These are phyloP conservation scores for Hypoxylon rickii DNA, from an alignment of 495 filamentous ascomycete genomes.

Conservation along the genomic window DNA sequence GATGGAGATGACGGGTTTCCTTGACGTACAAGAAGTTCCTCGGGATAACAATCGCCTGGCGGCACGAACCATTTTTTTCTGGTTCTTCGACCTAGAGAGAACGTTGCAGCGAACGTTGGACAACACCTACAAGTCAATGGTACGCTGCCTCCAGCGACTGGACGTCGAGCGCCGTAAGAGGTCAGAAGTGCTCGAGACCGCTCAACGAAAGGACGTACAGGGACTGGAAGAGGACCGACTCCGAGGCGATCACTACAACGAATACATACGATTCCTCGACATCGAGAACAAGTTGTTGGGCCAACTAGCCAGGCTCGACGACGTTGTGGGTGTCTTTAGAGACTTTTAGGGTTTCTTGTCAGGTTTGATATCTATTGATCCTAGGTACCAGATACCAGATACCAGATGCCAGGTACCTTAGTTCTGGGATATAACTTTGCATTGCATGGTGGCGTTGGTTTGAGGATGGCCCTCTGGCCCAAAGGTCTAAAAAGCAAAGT, in stretches of 20 bases:
- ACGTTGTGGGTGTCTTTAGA: slow-evolving; percentile 77
- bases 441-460: slow-evolving; percentile 41
- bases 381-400: too few relatives aligned
- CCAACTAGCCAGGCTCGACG: slow-evolving; percentile 79
- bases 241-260: slow-evolving; percentile 65
- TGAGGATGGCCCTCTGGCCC: slow-evolving; percentile 10
- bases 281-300: slow-evolving; percentile 76
- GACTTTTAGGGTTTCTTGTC: slow-evolving; percentile 65
- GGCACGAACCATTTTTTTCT: slow-evolving; percentile 81
- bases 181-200: slow-evolving; percentile 71
- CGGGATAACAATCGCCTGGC: slow-evolving; percentile 77
- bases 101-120: slow-evolving; percentile 68
- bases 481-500: slow-evolving; percentile 13
- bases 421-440: slow-evolving; percentile 24
- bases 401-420: not conserved
- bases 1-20: slow-evolving; percentile 80
- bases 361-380: slow-evolving; percentile 15
- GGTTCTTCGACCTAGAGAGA: slow-evolving; percentile 82
- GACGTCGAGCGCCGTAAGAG: slow-evolving; percentile 70
- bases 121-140: slow-evolving; percentile 85
- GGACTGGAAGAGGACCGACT: slow-evolving; percentile 80
- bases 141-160: slow-evolving; percentile 77
- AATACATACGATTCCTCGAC: slow-evolving; percentile 68
- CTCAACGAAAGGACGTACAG: slow-evolving; percentile 79
- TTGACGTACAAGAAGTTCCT: slow-evolving; percentile 91